Evolutionary conservation across 2,329 filamentous ascomycete species (phyloP), one percentile per base, ranked within the genome.

Genomic region (Verticillium longisporum): DNA sequence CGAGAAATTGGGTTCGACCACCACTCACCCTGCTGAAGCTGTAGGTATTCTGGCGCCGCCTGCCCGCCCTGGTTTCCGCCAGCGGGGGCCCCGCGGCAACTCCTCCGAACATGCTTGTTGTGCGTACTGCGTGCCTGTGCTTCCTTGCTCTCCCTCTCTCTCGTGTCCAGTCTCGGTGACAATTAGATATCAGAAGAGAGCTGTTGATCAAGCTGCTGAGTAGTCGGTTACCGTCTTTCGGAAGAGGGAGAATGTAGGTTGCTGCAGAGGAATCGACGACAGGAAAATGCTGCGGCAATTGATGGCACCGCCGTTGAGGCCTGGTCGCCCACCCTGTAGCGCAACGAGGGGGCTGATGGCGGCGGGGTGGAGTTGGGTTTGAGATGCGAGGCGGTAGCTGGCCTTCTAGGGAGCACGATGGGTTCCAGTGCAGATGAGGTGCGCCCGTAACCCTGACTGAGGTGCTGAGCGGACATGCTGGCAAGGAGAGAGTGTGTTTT

Each of bases 21-120:
- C 10, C 14, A 62, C 70, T 68, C 64, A 76, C 74, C 72, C 72
- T 75, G 68, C 76, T 75, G 61, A 78, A 76, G 65, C 69, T 77
- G 71, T 73, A 78, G 13, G 76, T 78, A 57, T 78, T 74, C 26
- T 18, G 32, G 14, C 59, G 68, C 70, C 58, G 72, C 67, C 59
- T 68, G 63, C 63, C 73, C 67, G 54, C 70, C 70, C 9, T 37
- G 15, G 56, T 21, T 36, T 65, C 66, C 37, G 70, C 67, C 59
- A 69, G 70, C 37, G 72, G 71, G 58, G 71, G 68, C 58, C 73
- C 74, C 61, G 75, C 74, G 58, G 69, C 67, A 58, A 77, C 69
- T 62, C 67, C 70, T 62, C 66, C 70, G 70, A 73, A 74, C 33
- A 50, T 70, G 60, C n/a, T 18, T 50, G 41, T 9, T 50, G 41